These are phyloP conservation scores for Alectoria sarmentosa DNA, from an alignment of 495 filamentous ascomycete genomes.

Conservation along the genomic window DNA sequence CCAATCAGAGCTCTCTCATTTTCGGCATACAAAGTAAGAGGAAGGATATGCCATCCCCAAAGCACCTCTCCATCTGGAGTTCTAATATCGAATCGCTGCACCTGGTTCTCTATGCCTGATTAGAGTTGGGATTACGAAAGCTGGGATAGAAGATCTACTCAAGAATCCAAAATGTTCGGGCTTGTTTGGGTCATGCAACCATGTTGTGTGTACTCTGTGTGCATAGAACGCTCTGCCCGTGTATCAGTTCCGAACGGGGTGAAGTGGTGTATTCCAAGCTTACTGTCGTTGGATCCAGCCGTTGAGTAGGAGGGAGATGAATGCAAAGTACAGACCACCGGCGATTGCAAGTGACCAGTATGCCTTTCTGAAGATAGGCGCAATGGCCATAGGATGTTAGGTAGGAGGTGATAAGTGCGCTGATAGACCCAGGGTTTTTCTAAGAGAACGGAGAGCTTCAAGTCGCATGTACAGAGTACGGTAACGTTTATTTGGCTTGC, in stretches of 20 bases:
- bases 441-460: background rate
- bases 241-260: constrained; percentile 14
- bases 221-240: constrained; percentile 62
- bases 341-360: constrained; percentile 49
- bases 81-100: constrained; percentile 48
- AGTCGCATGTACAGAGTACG: background rate
- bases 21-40: constrained; percentile 44
- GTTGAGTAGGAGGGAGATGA: constrained; percentile 41
- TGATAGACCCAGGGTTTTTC: background rate
- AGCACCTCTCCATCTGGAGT: constrained; percentile 53
- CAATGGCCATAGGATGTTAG: constrained; percentile 6
- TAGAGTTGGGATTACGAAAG: background rate
- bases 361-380: constrained; percentile 48
- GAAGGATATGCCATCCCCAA: constrained; percentile 56
- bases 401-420: background rate
- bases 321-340: constrained; percentile 45
- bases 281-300: constrained; percentile 48
- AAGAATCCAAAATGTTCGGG: constrained; percentile 78
- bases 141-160: constrained; percentile 39
- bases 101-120: constrained; percentile 44
- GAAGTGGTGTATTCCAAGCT: constrained; percentile 5
- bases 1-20: constrained; percentile 42
- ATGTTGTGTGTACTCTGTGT: constrained; percentile 60
- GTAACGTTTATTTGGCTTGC: too few relatives aligned
- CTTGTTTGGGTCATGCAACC: constrained; percentile 61